Evolutionary conservation across 257 asterid genomes (phyloP).

Genomic region (Apocynum venetum): DNA sequence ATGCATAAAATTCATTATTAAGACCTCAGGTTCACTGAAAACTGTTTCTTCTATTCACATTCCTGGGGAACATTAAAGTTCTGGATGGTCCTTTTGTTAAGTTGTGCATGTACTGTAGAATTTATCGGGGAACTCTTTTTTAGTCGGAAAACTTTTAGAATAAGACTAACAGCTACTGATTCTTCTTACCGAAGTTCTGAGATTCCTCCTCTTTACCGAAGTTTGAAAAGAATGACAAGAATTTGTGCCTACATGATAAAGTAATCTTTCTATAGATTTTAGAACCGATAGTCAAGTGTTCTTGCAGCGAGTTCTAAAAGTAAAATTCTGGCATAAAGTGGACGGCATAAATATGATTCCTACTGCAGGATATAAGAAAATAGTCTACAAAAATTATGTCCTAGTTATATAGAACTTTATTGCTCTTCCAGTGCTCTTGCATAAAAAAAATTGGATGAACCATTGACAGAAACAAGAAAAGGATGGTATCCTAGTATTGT

Average conservation of each 20-base stretch:
- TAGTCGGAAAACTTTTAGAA: not conserved
- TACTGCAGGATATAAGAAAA: not conserved
- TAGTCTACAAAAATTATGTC: not conserved
- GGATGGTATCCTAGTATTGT: not conserved
- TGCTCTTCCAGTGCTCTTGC: not conserved
- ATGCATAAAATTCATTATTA: not conserved
- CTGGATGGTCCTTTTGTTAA: too few species aligned
- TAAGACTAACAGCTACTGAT: not conserved
- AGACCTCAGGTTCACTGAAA: not conserved
- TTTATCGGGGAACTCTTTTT: too few species aligned
- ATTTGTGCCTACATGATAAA: constrained; percentile 6
- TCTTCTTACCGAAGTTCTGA: not conserved
- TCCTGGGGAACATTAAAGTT: not conserved
- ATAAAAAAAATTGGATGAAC: not conserved
- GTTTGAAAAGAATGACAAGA: not conserved
- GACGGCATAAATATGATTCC: not conserved
- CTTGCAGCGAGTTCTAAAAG: not conserved
- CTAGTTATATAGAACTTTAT: not conserved
- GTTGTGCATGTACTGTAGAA: too few species aligned
- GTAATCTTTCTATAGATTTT: not conserved
- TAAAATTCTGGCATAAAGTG: not conserved
- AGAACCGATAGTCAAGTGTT: not conserved
- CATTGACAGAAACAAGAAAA: not conserved
- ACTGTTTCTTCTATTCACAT: not conserved
- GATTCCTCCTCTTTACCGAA: not conserved